Percentiles rank a stretch among this genome's conserved stretches.
phyloP scores from a whole-genome alignment of 1,139 yeast genomes.

The Scheffersomyces quercinus region DNA sequence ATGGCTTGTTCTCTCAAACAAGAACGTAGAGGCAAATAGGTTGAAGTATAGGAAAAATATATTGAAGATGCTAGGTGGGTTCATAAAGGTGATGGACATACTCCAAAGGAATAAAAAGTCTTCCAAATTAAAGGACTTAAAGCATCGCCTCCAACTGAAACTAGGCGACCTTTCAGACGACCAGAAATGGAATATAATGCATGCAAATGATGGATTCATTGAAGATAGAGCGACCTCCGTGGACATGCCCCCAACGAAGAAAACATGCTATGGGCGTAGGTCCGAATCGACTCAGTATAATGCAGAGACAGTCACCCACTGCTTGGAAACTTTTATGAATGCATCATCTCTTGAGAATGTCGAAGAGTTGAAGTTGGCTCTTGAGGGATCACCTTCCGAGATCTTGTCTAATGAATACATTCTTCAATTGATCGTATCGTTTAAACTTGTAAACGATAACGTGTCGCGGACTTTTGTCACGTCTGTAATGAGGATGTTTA shows the following conservation, averaged over 20 bases:
- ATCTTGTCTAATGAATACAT: slow-evolving; percentile 4
- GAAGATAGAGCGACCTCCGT: no score
- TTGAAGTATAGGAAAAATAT: slow-evolving; percentile 16
- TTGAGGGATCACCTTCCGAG: neutral
- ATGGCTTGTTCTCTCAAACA: slow-evolving; percentile 24
- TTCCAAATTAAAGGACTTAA: slow-evolving; percentile 1
- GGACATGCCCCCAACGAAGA: no score
- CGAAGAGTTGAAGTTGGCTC: no score
- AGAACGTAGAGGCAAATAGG: slow-evolving; percentile 7
- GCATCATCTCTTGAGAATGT: no score
- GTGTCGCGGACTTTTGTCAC: slow-evolving; percentile 7
- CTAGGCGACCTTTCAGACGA: slow-evolving; percentile 5
- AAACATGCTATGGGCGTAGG: no score
- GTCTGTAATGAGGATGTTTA: slow-evolving; percentile 4
- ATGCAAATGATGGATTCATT: no score
- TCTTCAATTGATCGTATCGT: slow-evolving; percentile 3
- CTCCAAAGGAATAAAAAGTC: slow-evolving; percentile 4
- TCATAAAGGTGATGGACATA: slow-evolving; percentile 17
- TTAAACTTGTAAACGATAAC: slow-evolving; percentile 3
- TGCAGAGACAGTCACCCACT: no score
- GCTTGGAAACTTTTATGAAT: no score
- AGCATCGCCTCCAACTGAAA: slow-evolving; percentile 9
- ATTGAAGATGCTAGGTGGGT: slow-evolving; percentile 27
- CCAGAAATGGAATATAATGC: no score
- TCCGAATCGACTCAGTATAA: no score